Evolutionary conservation across 805 yeast genomes (phyloP).

Genomic region (Yarrowia sp.): DNA sequence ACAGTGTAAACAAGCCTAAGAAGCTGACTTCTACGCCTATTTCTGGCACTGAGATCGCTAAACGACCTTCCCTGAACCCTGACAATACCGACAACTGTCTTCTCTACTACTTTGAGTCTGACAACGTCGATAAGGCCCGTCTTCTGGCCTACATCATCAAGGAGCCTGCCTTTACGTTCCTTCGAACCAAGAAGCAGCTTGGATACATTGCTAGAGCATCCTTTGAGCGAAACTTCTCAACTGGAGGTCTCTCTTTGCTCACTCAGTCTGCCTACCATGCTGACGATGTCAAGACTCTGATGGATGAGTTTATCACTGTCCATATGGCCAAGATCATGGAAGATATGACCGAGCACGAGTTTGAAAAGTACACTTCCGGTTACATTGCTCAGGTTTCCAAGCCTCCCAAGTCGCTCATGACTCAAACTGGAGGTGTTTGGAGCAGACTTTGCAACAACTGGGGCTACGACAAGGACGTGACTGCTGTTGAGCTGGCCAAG

Average conservation of each 20-base stretch:
- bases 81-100: conserved; percentile 59
- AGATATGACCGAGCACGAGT: conserved; percentile 17
- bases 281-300: conserved; percentile 75
- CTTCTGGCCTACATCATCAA: conserved; percentile 67
- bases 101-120: conserved; percentile 14
- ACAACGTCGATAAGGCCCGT: conserved; percentile 3
- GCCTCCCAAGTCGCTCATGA: conserved; percentile 12
- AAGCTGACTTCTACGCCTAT: neutral
- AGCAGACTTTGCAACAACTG: neutral
- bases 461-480: neutral
- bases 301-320: conserved; percentile 63
- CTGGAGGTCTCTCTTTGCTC: conserved; percentile 73
- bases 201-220: conserved; percentile 94
- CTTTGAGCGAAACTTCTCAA: conserved; percentile 69
- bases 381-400: conserved; percentile 29
- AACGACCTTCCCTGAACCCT: conserved; percentile 56
- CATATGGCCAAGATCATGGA: neutral
- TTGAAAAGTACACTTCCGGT: conserved; percentile 10
- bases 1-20: neutral
- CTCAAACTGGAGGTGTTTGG: neutral
- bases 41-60: neutral
- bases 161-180: conserved; percentile 88
- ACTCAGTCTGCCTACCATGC: conserved; percentile 85
- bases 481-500: conserved; percentile 10
- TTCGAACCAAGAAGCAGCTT: conserved; percentile 92